Evolutionary conservation across 306 rosid genomes (phyloP), one percentile per base, ranked within the genome.

Genomic region (Glycine soja): DNA sequence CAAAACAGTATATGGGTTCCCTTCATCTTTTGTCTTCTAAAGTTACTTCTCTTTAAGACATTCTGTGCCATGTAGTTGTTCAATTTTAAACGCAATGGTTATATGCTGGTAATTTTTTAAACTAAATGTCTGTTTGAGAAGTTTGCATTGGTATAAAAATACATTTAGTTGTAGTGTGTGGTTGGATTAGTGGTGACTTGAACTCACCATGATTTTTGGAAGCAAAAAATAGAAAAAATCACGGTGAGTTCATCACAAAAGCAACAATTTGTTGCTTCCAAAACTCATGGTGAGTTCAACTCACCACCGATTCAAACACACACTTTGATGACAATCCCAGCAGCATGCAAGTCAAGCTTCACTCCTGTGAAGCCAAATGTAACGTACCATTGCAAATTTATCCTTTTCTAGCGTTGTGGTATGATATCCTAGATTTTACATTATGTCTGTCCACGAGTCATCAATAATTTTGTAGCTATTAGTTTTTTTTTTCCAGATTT

Each of bases 401-500:
- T 86, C 59, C 24, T 58, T 64, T 52, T 50, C 56, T 36, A 19
- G 61, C 34, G 8, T 36, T 2, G 6, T 67, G 36, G 16, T 38
- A 38, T 38, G 43, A 5, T 38, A 14, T 46, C 15, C 45, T 54
- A 15, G 58, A 74, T 70, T 82, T 65, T 70, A n/a, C 15, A 47
- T 70, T 50, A 61, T 13, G 32, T 61, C 58, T 63, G 11, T 34
- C 42, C 7, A 7, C 5, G 2, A 8, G 15, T 61, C 43, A 40
- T 72, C 70, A 69, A 71, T 43, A 56, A 38, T 76, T 76, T 38
- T 38, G 74, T 71, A 80, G 18, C 43, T 65, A 8, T 40, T 58
- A n/a, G 4, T 77, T 56, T 43, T 6, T 13, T 50, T 50, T 67
- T 70, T 40, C 19, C 52, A 42, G 34, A 64, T 74, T 64, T 68